Percentiles rank a stretch among this genome's conserved stretches.
Conservation (phyloP, 345 rosid genomes). For the Gossypium anomalum region DNA sequence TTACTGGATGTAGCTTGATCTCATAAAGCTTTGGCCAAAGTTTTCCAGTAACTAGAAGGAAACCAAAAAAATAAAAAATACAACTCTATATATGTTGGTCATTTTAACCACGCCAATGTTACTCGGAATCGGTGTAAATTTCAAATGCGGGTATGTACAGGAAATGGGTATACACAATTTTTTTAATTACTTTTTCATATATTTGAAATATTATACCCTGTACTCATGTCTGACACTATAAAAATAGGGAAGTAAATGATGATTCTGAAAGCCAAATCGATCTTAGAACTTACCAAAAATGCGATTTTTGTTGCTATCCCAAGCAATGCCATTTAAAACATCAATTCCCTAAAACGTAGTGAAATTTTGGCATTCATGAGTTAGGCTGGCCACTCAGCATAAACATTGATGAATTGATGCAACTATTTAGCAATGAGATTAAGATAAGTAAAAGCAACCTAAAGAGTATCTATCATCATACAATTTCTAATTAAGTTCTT, state of each 20-base stretch:
- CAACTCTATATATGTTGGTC: background rate
- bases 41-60: slow-evolving; percentile 73
- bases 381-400: background rate
- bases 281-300: slow-evolving; percentile 51
- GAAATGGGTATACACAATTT: background rate
- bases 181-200: no score
- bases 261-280: background rate
- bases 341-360: slow-evolving; percentile 50
- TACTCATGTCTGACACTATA: background rate
- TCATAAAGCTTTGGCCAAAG: slow-evolving; percentile 83
- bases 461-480: background rate
- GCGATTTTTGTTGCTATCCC: slow-evolving; percentile 68
- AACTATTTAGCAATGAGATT: background rate
- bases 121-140: background rate
- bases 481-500: slow-evolving; percentile 22
- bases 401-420: background rate
- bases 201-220: background rate
- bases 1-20: slow-evolving; percentile 49
- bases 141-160: background rate
- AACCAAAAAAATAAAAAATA: background rate
- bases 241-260: background rate
- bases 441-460: background rate
- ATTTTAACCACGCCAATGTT: background rate
- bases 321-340: slow-evolving; percentile 95
- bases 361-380: slow-evolving; percentile 10